phyloP scores from a whole-genome alignment of 441 rosid genomes.

The Bruguiera hainesii region DNA sequence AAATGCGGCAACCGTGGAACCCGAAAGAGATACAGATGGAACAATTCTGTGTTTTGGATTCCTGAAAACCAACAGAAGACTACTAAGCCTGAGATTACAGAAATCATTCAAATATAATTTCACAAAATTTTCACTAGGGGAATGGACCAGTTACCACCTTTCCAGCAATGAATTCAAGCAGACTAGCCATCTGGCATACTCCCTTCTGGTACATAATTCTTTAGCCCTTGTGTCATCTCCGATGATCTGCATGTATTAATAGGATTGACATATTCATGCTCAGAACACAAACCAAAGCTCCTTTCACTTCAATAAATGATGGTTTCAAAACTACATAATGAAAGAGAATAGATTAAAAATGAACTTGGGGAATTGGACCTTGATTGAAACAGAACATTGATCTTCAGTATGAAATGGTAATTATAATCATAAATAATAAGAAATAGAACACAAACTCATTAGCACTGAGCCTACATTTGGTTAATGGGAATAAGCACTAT shows the following conservation, averaged over 20 bases:
- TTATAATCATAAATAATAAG: background rate
- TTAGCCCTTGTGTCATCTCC: slow-evolving; percentile 57
- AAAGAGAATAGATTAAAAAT: background rate
- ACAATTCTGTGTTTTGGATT: slow-evolving; percentile 64
- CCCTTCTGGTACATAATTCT: slow-evolving; percentile 81
- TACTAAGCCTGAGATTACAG: slow-evolving; percentile 17
- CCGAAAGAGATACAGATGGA: slow-evolving; percentile 59
- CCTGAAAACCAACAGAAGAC: slow-evolving; percentile 33
- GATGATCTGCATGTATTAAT: slow-evolving; percentile 66
- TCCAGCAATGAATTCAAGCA: slow-evolving; percentile 59
- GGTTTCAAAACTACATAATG: background rate
- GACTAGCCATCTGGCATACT: slow-evolving; percentile 87
- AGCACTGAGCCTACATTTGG: background rate
- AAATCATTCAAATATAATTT: slow-evolving; percentile 4
- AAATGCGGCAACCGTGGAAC: slow-evolving; percentile 58
- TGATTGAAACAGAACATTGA: slow-evolving; percentile 1
- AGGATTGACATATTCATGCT: slow-evolving; percentile 37
- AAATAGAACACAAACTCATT: background rate
- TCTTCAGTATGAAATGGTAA: slow-evolving; percentile 6
- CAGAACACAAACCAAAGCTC: slow-evolving; percentile 36
- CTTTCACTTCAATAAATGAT: slow-evolving; percentile 9
- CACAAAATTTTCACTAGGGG: slow-evolving; percentile 8
- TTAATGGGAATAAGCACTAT: background rate
- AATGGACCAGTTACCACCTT: slow-evolving; percentile 43
- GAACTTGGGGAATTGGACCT: slow-evolving; percentile 4